phyloP scores from a whole-genome alignment of 73 alveolate species.

The Paramecium biaurelia region DNA sequence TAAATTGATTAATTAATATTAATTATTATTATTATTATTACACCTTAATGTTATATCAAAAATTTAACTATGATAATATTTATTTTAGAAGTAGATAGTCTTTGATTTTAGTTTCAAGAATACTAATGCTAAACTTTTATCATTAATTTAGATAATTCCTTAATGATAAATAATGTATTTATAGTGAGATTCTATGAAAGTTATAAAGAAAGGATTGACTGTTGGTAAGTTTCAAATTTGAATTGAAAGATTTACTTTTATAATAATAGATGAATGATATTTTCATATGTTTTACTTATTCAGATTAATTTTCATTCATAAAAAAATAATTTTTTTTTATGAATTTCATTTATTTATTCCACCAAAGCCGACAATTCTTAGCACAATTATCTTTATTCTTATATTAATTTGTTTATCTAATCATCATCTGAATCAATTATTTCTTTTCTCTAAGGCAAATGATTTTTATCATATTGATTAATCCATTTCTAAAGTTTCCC shows the following conservation, averaged over 20 bases:
- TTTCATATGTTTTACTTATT: too few species aligned
- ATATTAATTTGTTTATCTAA: neutral
- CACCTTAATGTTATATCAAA: neutral
- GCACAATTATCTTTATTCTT: neutral
- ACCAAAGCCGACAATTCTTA: neutral
- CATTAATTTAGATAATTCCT: too few species aligned
- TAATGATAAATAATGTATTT: too few species aligned
- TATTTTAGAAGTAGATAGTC: too few species aligned
- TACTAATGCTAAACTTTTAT: too few species aligned
- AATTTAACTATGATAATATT: too few species aligned
- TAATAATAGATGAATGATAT: too few species aligned
- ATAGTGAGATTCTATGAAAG: too few species aligned
- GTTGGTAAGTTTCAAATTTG: too few species aligned
- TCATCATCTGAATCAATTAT: neutral
- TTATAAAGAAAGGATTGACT: too few species aligned
- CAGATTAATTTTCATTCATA: neutral
- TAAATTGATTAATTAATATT: neutral
- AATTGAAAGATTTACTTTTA: too few species aligned
- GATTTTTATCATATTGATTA: neutral
- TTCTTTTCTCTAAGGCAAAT: neutral
- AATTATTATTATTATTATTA: neutral
- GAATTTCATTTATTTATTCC: neutral
- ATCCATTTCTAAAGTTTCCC: neutral
- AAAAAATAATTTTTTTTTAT: neutral
- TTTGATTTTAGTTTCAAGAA: too few species aligned